Base-by-base conservation (phyloP, 1,284 basidiomycete genomes). In the Cronartium quercuum region DNA sequence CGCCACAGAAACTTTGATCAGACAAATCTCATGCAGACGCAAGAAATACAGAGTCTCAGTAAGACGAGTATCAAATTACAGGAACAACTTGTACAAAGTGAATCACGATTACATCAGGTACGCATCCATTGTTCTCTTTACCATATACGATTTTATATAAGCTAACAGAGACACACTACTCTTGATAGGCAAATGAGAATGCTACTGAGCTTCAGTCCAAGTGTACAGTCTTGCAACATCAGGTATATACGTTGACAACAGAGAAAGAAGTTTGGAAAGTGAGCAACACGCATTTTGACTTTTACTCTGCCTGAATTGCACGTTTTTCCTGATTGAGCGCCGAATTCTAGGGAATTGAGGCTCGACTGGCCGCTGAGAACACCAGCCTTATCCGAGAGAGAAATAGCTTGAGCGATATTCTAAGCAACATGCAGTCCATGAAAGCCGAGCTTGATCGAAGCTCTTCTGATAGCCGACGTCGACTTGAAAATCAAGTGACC, bases 191-290 rank as follows among this genome's bases (percentile, higher is more conserved):
- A 62, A 83, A 86, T 10, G 88, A 90, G 70, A 89, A 91, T 68
- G 82, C 90, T 12, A 82, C 86, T 47, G 82, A 84, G 24, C 84
- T 87, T 1, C 87, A 86, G 75, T 83, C 84, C 41, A 84, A 85
- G 13, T 82, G 89, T 37, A 91, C 93, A 76, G 88, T 90, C 75
- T 83, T 92, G 47, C 87, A 91, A 6, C 92, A 90, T 78, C 93
- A 96, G 79, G 87, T 86, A 76, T 89, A 91, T 0, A 92, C 90
- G 79, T 85, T 95, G 40, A 87, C 89, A 38, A 92, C 92, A 0
- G 94, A 97, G 85, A 93, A 92, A 84, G 90, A 89, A 79, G 90
- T 94, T 57, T 92, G 90, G 90, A 90, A 91, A 88, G 91, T 91
- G 68, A 66, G 88, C 12, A 15, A 9, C 12, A 18, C 24, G 15